Conservation (phyloP, 2,329 filamentous ascomycete species). For the Ceratocystis cacaofunesta region DNA sequence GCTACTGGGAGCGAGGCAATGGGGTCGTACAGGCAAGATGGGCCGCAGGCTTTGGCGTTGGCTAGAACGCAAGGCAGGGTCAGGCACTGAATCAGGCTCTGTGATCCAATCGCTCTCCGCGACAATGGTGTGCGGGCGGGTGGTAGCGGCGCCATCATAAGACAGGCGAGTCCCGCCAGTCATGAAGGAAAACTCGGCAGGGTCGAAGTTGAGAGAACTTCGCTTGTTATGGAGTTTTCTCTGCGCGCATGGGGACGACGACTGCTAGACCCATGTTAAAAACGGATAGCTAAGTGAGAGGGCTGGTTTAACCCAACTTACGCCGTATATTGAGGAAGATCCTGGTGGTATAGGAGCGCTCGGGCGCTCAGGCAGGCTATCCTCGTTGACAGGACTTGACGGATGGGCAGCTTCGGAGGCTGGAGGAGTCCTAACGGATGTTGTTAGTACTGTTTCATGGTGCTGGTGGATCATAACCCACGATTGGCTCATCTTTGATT, state of each 20-base stretch:
- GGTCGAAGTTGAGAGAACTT: constrained; percentile 8
- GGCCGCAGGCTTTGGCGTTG: neutral
- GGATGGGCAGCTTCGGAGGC: neutral
- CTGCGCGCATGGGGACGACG: neutral
- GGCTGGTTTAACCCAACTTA: neutral
- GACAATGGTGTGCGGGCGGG: neutral
- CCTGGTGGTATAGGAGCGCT: constrained; percentile 5
- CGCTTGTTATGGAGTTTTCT: neutral
- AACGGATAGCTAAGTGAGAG: neutral
- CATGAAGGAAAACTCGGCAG: constrained; percentile 1
- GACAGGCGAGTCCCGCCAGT: constrained; percentile 3
- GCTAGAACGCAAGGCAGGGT: neutral
- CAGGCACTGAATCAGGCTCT: constrained; percentile 3
- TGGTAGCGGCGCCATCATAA: neutral
- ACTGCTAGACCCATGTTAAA: neutral
- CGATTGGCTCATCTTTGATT: neutral
- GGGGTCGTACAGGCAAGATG: neutral
- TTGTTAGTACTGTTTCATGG: neutral
- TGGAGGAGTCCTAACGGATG: neutral
- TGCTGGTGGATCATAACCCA: neutral
- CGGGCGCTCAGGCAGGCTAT: constrained; percentile 3
- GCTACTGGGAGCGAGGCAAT: neutral
- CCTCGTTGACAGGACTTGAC: neutral
- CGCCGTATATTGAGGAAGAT: neutral
- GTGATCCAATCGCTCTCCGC: constrained; percentile 14